Evolutionary conservation across 2,329 filamentous ascomycete species (phyloP), one percentile per base, ranked within the genome.

Genomic region (Pleurostoma richardsiae): DNA sequence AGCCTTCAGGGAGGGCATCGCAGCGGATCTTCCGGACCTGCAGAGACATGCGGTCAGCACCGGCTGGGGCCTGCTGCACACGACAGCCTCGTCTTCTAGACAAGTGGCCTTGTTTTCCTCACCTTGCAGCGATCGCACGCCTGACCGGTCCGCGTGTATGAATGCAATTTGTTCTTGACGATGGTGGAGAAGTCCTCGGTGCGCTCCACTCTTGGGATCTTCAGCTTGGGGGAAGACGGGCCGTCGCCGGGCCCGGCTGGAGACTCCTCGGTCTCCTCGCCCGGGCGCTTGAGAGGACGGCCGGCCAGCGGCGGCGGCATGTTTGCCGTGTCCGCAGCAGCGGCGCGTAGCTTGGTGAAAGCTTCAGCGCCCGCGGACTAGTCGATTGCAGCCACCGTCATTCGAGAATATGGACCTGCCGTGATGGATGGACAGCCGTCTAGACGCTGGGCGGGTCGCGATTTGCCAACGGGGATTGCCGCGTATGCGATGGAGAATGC

Each of bases 81-180:
- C 26, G 26, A 44, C 27, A 31, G 40, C 5, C 10, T 49, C 75
- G 56, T 19, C 19, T 19, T 19, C 19, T 19, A 19, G 19, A 19
- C 19, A 19, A 19, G 19, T 19, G 19, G 19, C 19, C 19, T 19
- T 19, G 19, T 19, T 19, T 19, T 19, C 19, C 19, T 19, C 65
- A 88, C 86, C 78, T 92, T 94, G 76, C 90, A 95, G 47, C 90
- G 78, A 67, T 95, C 89, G 74, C 89, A 95, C 30, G 89, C 89
- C 69, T 95, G 89, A 7, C 89, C 89, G 0, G 89, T 95, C 48
- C 78, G 71, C 26, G 76, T 77, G 52, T 79, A 79, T 4, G 74
- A 73, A 52, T 75, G 72, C 40, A 80, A 63, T 46, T 77, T 73
- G 57, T 65, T 76, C 67, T 80, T 80, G 53, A 80, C 75, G 30